Conservation (phyloP, 305 asterid species). For the Salvia sclarea region DNA sequence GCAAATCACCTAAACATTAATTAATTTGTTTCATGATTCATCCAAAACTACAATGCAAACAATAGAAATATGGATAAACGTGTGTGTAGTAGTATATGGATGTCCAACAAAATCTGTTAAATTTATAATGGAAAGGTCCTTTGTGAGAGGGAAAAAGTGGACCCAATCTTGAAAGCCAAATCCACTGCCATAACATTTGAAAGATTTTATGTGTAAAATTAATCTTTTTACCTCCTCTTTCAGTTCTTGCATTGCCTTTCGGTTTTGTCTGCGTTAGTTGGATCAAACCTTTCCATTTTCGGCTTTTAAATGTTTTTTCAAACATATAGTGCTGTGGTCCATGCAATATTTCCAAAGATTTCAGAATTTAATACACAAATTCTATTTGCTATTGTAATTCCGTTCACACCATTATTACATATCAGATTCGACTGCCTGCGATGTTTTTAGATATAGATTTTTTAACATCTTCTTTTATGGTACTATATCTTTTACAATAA, state of each 20-base stretch:
- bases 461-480: background rate
- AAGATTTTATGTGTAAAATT: slow-evolving; percentile 44
- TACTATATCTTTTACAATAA: background rate
- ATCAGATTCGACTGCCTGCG: background rate
- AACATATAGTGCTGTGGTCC: slow-evolving; percentile 34
- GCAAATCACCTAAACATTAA: too few relatives aligned
- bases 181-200: slow-evolving; percentile 44
- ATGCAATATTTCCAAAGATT: slow-evolving; percentile 37
- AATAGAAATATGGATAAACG: too few relatives aligned
- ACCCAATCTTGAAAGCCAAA: slow-evolving; percentile 48
- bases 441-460: slow-evolving; percentile 13
- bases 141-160: slow-evolving; percentile 32
- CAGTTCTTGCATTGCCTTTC: slow-evolving; percentile 25
- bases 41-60: too few relatives aligned
- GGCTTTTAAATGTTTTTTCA: slow-evolving; percentile 15
- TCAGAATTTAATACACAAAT: slow-evolving; percentile 23
- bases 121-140: too few relatives aligned
- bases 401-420: slow-evolving; percentile 3
- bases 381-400: slow-evolving; percentile 11
- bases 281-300: slow-evolving; percentile 35
- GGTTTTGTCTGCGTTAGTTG: slow-evolving; percentile 33
- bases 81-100: too few relatives aligned
- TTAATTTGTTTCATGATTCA: too few relatives aligned
- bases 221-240: slow-evolving; percentile 11
- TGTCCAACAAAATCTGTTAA: slow-evolving; percentile 32